phyloP scores from a whole-genome alignment of 2,329 filamentous ascomycete species.

The Paraconiothyrium sp. region DNA sequence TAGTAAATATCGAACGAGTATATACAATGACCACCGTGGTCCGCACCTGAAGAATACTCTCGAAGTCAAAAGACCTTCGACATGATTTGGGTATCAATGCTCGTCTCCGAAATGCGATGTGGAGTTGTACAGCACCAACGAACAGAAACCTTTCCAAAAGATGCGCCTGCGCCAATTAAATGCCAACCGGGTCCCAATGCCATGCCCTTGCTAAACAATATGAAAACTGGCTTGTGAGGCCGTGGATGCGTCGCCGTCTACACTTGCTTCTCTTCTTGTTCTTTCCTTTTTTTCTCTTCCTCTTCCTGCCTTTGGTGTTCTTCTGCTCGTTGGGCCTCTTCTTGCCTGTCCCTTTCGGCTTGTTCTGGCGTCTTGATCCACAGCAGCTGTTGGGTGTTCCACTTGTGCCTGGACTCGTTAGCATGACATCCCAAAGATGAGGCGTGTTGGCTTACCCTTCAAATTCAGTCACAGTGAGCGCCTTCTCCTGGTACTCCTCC shows the following conservation, averaged over 20 bases:
- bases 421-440: background rate
- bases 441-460: conserved; percentile 61
- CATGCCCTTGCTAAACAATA: background rate
- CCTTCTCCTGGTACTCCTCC: conserved; percentile 72
- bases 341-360: conserved; percentile 24
- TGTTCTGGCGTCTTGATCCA: conserved; percentile 61
- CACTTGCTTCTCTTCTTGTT: conserved; percentile 21
- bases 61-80: background rate
- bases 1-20: background rate
- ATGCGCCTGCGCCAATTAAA: conserved; percentile 20
- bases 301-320: conserved; percentile 20
- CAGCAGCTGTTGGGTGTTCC: conserved; percentile 66
- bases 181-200: conserved; percentile 18
- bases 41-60: conserved; percentile 8
- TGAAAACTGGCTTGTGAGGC: conserved; percentile 29
- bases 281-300: conserved; percentile 20
- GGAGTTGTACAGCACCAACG: background rate
- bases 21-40: background rate
- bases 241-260: conserved; percentile 23
- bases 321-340: conserved; percentile 22
- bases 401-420: conserved; percentile 63
- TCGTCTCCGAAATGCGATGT: conserved; percentile 14
- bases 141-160: conserved; percentile 1
- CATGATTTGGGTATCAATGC: conserved; percentile 36
- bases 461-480: conserved; percentile 68